Evolutionary conservation across 2,329 filamentous ascomycete genomes (phyloP).

Genomic region (Endothia cerciana): DNA sequence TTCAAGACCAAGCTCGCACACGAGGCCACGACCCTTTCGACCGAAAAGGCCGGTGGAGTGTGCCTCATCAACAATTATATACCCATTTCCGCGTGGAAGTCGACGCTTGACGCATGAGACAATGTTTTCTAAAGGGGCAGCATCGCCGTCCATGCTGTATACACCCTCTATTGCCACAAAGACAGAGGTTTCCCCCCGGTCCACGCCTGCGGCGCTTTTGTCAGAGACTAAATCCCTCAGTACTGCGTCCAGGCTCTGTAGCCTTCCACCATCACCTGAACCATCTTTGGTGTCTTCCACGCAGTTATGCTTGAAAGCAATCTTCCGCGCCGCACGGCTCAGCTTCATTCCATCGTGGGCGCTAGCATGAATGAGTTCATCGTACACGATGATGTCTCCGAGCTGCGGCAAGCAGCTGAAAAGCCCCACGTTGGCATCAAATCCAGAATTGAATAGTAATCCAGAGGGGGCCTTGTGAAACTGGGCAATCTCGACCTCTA

Average conservation of each 20-base stretch:
- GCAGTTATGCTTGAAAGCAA: slow-evolving; percentile 63
- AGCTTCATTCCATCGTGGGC: slow-evolving; percentile 76
- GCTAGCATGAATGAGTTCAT: slow-evolving; percentile 78
- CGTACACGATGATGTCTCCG: slow-evolving; percentile 69
- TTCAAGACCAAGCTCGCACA: slow-evolving; percentile 60
- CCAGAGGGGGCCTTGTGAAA: slow-evolving; percentile 53
- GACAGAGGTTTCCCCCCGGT: slow-evolving; percentile 52
- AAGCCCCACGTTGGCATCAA: slow-evolving; percentile 68
- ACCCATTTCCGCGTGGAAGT: slow-evolving; percentile 61
- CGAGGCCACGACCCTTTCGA: slow-evolving; percentile 58
- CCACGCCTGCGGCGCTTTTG: slow-evolving; percentile 37
- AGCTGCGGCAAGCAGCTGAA: slow-evolving; percentile 63
- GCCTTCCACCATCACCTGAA: not conserved
- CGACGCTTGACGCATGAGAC: slow-evolving; percentile 58
- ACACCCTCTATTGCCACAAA: slow-evolving; percentile 73
- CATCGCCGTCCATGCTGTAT: slow-evolving; percentile 85
- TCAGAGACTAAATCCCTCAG: too few relatives aligned
- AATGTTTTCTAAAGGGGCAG: slow-evolving; percentile 66
- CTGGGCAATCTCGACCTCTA: slow-evolving; percentile 51
- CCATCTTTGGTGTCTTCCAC: slow-evolving; percentile 21
- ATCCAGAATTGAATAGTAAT: slow-evolving; percentile 62
- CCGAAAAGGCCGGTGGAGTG: slow-evolving; percentile 68
- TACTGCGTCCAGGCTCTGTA: too few relatives aligned
- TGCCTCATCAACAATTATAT: slow-evolving; percentile 70
- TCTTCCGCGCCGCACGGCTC: slow-evolving; percentile 54